These are phyloP conservation scores for Erysimum cheiri DNA, from an alignment of 441 rosid genomes.

Conservation along the genomic window DNA sequence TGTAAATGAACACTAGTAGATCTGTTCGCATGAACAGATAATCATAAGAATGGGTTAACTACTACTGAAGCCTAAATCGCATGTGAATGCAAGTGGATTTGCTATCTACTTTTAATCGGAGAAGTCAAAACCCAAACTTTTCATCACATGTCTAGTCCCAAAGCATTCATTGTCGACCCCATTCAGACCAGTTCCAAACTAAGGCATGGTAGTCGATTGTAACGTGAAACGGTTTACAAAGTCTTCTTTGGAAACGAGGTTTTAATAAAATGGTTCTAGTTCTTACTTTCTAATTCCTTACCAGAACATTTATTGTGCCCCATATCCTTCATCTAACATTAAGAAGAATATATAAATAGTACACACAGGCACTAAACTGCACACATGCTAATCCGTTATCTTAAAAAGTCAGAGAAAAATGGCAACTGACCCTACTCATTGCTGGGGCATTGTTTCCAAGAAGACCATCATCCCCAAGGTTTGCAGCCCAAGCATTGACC, in stretches of 20 bases:
- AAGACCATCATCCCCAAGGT: slow-evolving; percentile 96
- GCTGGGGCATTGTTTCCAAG: slow-evolving; percentile 92
- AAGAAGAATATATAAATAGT: slow-evolving; percentile 10
- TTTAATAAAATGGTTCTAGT: no score
- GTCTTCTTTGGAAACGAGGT: not conserved
- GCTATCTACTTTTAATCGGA: slow-evolving; percentile 14
- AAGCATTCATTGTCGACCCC: not conserved
- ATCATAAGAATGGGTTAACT: slow-evolving; percentile 17
- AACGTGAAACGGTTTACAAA: slow-evolving; percentile 2
- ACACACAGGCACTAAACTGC: slow-evolving; percentile 7
- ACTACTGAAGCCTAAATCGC: not conserved
- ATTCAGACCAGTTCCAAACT: slow-evolving; percentile 24
- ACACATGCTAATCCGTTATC: slow-evolving; percentile 15
- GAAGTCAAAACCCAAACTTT: slow-evolving; percentile 19
- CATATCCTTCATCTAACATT: no score
- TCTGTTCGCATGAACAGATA: slow-evolving; percentile 16
- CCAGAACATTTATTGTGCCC: no score
- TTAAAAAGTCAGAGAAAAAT: slow-evolving; percentile 6
- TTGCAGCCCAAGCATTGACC: slow-evolving; percentile 99
- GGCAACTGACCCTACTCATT: slow-evolving; percentile 84
- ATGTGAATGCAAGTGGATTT: slow-evolving; percentile 23
- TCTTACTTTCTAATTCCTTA: no score
- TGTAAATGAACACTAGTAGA: slow-evolving; percentile 21
- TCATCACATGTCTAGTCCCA: slow-evolving; percentile 6
- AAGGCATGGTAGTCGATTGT: slow-evolving; percentile 25